Evolutionary conservation across 257 asterid genomes (phyloP).

Genomic region (Scutellaria galericulata): DNA sequence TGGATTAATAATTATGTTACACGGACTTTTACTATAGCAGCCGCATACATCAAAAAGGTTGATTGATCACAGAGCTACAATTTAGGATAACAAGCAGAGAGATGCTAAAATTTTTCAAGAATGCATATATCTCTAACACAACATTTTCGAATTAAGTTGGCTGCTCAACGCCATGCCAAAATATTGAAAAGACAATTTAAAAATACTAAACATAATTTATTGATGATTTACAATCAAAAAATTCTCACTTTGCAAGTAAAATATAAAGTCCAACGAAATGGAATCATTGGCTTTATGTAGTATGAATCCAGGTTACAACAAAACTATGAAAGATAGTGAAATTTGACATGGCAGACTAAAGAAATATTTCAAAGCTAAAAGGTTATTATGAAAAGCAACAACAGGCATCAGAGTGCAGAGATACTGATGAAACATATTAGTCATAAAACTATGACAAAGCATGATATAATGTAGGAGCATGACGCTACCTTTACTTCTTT

Average conservation of each 20-base stretch:
- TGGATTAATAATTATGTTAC: neutral
- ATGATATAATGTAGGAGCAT: constrained; percentile 51
- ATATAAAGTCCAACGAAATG: constrained; percentile 4
- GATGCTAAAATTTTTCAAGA: neutral
- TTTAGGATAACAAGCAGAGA: neutral
- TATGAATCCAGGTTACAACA: constrained; percentile 8
- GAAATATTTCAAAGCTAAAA: constrained; percentile 4
- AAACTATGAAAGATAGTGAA: neutral
- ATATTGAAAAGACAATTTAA: constrained; percentile 14
- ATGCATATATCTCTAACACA: neutral
- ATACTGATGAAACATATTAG: constrained; percentile 5
- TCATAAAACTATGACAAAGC: constrained; percentile 29
- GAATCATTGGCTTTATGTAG: neutral
- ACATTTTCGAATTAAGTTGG: neutral
- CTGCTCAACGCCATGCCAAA: constrained; percentile 2
- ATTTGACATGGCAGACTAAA: neutral
- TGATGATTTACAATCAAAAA: neutral
- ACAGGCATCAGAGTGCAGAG: constrained; percentile 25
- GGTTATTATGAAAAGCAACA: constrained; percentile 15
- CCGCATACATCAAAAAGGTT: neutral
- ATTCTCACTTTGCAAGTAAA: constrained; percentile 3
- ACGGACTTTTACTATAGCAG: neutral
- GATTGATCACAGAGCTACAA: constrained; percentile 12
- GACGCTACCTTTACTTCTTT: constrained; percentile 91
- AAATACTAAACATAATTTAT: neutral